A percentile compares a stretch with the other conserved stretches of the same genome.
phyloP scores from a whole-genome alignment of 352 stramenopile genomes.

The Phytopythium vexans region DNA sequence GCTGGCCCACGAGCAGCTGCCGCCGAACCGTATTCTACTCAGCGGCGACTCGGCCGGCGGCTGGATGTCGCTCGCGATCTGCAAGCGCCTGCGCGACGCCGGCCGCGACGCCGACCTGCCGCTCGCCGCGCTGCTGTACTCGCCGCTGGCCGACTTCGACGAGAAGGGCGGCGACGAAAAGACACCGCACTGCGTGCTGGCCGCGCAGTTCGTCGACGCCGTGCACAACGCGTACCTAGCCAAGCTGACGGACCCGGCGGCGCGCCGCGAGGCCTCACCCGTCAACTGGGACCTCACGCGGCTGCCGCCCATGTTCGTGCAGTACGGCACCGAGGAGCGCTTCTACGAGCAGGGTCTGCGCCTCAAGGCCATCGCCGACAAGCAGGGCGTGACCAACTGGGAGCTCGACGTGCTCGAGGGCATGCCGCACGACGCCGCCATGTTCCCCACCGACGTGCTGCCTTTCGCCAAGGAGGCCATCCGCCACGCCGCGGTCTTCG shows the following conservation, averaged over 20 bases:
- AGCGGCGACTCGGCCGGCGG: constrained; percentile 47
- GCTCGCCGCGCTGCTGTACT: constrained; percentile 18
- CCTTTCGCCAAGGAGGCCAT: constrained; percentile 21
- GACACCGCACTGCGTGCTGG: constrained; percentile 18
- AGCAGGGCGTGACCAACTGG: constrained; percentile 26
- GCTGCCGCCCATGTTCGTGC: constrained; percentile 29
- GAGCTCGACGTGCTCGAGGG: constrained; percentile 33
- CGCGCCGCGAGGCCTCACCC: constrained; percentile 17
- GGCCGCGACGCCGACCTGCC: constrained; percentile 13
- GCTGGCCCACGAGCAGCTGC: constrained; percentile 16
- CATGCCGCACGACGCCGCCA: constrained; percentile 17
- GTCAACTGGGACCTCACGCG: constrained; percentile 31
- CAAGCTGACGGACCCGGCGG: constrained; percentile 9
- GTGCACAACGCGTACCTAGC: constrained; percentile 14
- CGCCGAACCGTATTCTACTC: constrained; percentile 26
- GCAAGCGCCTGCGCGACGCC: constrained; percentile 21
- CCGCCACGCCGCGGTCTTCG: constrained; percentile 16
- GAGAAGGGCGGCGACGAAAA: constrained; percentile 19
- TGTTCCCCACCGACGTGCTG: constrained; percentile 21
- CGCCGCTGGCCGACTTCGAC: constrained; percentile 9
- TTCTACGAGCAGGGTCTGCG: constrained; percentile 26
- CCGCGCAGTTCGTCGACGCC: constrained; percentile 17
- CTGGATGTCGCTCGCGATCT: constrained; percentile 29
- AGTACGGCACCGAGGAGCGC: constrained; percentile 22
- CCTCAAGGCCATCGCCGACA: constrained; percentile 13